Evolutionary conservation across 1,284 basidiomycete genomes (phyloP).

Genomic region (Phlebopus sp.): DNA sequence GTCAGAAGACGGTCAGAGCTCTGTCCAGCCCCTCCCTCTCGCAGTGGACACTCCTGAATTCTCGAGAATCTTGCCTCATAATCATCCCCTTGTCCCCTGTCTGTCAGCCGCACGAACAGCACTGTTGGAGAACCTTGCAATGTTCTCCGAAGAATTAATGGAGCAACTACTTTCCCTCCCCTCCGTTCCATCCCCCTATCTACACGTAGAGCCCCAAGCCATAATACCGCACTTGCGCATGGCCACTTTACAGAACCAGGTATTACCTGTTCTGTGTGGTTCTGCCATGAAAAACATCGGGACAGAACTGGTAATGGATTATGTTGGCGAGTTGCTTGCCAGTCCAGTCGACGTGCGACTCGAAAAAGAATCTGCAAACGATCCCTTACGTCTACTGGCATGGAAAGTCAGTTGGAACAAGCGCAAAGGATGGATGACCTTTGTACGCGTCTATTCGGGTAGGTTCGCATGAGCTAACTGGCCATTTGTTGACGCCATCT

Average conservation of each 20-base stretch:
- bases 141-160: conserved; percentile 78
- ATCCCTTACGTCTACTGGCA: conserved; percentile 65
- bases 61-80: conserved; percentile 44
- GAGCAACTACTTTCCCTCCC: conserved; percentile 63
- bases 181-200: conserved; percentile 58
- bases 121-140: conserved; percentile 75
- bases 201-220: conserved; percentile 46
- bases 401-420: conserved; percentile 92
- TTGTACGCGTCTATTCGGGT: conserved; percentile 88
- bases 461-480: conserved; percentile 15
- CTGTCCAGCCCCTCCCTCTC: conserved; percentile 52
- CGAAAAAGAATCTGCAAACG: conserved; percentile 41
- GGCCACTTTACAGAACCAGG: conserved; percentile 61
- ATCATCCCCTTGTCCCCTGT: conserved; percentile 66
- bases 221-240: conserved; percentile 66
- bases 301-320: conserved; percentile 79
- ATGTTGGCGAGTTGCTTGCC: conserved; percentile 77
- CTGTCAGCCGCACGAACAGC: conserved; percentile 64
- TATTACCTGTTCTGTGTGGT: conserved; percentile 82
- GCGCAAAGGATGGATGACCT: conserved; percentile 86
- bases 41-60: conserved; percentile 42
- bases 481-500: conserved; percentile 4
- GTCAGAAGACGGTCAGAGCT: conserved; percentile 45
- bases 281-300: conserved; percentile 82
- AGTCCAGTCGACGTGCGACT: conserved; percentile 67